Percentiles rank a stretch among this genome's conserved stretches.
Evolutionary conservation across 2,329 filamentous ascomycete genomes (phyloP).

Genomic region (Aspergillus cejpii): DNA sequence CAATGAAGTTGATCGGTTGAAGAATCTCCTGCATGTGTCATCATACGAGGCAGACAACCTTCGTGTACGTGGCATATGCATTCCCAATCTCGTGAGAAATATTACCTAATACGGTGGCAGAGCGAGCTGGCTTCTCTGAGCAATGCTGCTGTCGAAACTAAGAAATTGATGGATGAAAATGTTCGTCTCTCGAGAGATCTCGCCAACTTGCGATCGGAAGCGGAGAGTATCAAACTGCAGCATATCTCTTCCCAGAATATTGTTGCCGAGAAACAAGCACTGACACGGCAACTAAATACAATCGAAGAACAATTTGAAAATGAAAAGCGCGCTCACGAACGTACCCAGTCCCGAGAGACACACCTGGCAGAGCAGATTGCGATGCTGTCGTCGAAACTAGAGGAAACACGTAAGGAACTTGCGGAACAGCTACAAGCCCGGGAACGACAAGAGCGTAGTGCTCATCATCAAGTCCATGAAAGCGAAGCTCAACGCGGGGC

Average conservation of each 20-base stretch:
- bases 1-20: conserved; percentile 38
- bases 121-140: conserved; percentile 65
- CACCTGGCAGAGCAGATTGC: conserved; percentile 38
- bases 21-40: conserved; percentile 40
- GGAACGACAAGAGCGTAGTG: conserved; percentile 43
- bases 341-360: conserved; percentile 42
- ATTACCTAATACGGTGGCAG: conserved; percentile 40
- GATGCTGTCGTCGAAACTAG: conserved; percentile 37
- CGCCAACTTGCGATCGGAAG: conserved; percentile 52
- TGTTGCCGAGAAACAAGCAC: conserved; percentile 68
- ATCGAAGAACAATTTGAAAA: conserved; percentile 76
- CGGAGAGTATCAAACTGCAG: conserved; percentile 57
- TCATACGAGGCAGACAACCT: conserved; percentile 51
- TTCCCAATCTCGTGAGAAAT: neutral
- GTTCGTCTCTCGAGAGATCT: conserved; percentile 55
- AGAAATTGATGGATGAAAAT: conserved; percentile 62
- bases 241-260: conserved; percentile 57
- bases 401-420: conserved; percentile 47
- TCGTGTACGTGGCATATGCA: conserved; percentile 39
- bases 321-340: conserved; percentile 64
- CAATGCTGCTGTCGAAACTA: conserved; percentile 60
- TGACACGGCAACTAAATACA: conserved; percentile 70
- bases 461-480: conserved; percentile 53
- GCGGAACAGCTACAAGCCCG: conserved; percentile 47
- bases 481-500: conserved; percentile 57